Base-by-base conservation (phyloP, 202 grass and related monocot species). In the Digitaria exilis region DNA sequence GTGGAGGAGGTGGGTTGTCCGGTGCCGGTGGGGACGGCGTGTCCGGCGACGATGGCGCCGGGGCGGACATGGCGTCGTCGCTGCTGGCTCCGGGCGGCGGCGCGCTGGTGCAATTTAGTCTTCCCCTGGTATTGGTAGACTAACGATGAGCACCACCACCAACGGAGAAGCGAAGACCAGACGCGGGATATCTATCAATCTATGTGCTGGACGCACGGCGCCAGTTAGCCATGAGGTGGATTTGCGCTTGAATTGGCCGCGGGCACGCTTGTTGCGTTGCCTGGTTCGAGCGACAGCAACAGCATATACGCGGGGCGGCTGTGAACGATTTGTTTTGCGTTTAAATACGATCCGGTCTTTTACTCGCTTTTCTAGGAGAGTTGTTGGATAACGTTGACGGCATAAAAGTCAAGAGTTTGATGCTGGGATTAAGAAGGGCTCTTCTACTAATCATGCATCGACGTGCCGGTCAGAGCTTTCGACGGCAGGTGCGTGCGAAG, bases 351-450 rank as follows among this genome's bases (percentile, higher is more conserved):
- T 9, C 29, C 25, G 12, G 12, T 68, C 15, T 7, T 3, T 57
- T 48, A 9, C 18, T 75, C 11, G 19, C n/a, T 56, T 48, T 59
- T 26, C 31, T 45, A 50, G 31, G 6, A 49, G 37, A 28, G 55
- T 26, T 26, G 44, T 29, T 41, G 35, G 34, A 80, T 80, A 80
- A 81, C n/a, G 69, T 69, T 81, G 78, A 81, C 77, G 29, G n/a
- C 19, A 29, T 4, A 31, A 28, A 86, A 86, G 77, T 86, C 77
- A 86, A 86, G 26, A 35, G 19, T 19, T 37, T 2, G 48, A 46
- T 13, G 26, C 4, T 60, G 57, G 11, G 57, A 60, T 60, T 28
- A 28, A 60, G 76, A 79, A 66, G 26, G 12, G 15, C 21, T 4
- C 48, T 21, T 28, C 9, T 4, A 8, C 46, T 80, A 80, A 80